Percentiles rank a stretch among this genome's conserved stretches.
phyloP scores from a whole-genome alignment of 495 filamentous ascomycete genomes.

The Hypomontagnella submonticulosa region DNA sequence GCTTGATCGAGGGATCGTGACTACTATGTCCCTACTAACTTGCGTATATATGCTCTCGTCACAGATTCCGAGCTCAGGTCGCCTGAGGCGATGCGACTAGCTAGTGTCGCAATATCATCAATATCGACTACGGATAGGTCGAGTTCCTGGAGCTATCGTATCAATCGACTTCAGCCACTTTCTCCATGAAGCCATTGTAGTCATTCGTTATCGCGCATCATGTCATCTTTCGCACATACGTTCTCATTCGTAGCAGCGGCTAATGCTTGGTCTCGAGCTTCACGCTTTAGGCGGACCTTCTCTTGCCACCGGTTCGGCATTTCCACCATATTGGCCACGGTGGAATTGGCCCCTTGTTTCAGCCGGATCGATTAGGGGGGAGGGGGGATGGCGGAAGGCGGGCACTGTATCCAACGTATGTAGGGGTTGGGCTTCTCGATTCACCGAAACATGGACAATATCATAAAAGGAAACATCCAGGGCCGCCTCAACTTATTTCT shows the following conservation, averaged over 20 bases:
- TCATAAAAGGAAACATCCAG: not conserved
- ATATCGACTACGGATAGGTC: slow-evolving; percentile 55
- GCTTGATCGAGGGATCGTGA: too few species aligned
- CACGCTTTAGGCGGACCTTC: slow-evolving; percentile 33
- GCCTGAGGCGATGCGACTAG: slow-evolving; percentile 51
- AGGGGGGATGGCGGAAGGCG: not conserved
- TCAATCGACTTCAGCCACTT: slow-evolving; percentile 29
- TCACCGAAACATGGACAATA: not conserved
- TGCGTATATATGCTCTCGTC: slow-evolving; percentile 59
- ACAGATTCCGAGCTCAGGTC: slow-evolving; percentile 58
- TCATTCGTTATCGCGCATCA: not conserved
- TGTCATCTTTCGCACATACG: slow-evolving; percentile 13
- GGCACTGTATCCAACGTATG: not conserved
- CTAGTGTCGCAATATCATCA: slow-evolving; percentile 50
- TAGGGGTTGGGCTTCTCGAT: too few species aligned
- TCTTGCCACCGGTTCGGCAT: slow-evolving; percentile 25
- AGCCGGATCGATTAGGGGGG: slow-evolving; percentile 4
- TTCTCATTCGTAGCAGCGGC: slow-evolving; percentile 20
- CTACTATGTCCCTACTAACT: slow-evolving; percentile 48
- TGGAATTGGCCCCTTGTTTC: slow-evolving; percentile 28
- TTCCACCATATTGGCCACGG: slow-evolving; percentile 31
- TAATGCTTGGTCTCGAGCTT: slow-evolving; percentile 30
- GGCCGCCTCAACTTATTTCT: slow-evolving; percentile 2
- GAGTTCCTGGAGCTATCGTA: slow-evolving; percentile 20
- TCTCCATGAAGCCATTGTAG: not conserved